phyloP scores from a whole-genome alignment of 768 basidiomycete species.

The Asterophora parasitica region DNA sequence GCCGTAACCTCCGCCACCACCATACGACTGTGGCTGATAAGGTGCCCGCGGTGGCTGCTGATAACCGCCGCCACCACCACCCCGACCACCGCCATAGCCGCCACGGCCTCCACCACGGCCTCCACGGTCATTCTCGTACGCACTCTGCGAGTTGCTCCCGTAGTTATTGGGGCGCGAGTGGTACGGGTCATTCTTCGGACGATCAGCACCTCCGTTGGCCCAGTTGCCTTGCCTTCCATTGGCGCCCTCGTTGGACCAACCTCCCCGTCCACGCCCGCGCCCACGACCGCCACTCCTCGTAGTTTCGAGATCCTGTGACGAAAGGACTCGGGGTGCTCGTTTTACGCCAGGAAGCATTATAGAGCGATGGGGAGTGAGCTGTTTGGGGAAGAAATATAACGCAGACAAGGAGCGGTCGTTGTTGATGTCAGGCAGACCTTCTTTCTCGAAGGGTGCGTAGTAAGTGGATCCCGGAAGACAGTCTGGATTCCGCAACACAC shows the following conservation, averaged over 20 bases:
- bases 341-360: constrained; percentile 71
- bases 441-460: constrained; percentile 59
- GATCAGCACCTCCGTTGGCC: constrained; percentile 27
- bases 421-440: constrained; percentile 71
- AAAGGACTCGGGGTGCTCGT: constrained; percentile 55
- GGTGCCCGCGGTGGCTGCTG: constrained; percentile 32
- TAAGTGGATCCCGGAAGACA: constrained; percentile 93
- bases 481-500: constrained; percentile 76
- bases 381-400: constrained; percentile 85
- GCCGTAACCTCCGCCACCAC: constrained; percentile 31
- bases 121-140: constrained; percentile 26
- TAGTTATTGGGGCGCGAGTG: constrained; percentile 39
- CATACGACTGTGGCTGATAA: constrained; percentile 23
- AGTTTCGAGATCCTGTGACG: constrained; percentile 64
- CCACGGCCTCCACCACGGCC: constrained; percentile 20
- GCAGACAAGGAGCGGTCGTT: constrained; percentile 87
- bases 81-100: constrained; percentile 23
- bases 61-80: constrained; percentile 27
- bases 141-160: constrained; percentile 19
- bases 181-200: constrained; percentile 42
- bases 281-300: constrained; percentile 51
- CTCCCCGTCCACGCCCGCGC: constrained; percentile 49
- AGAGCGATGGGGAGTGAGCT: constrained; percentile 80
- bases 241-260: constrained; percentile 17
- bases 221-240: constrained; percentile 21